phyloP scores from a whole-genome alignment of 106 monocot species.

The Dioscorea dumetorum region DNA sequence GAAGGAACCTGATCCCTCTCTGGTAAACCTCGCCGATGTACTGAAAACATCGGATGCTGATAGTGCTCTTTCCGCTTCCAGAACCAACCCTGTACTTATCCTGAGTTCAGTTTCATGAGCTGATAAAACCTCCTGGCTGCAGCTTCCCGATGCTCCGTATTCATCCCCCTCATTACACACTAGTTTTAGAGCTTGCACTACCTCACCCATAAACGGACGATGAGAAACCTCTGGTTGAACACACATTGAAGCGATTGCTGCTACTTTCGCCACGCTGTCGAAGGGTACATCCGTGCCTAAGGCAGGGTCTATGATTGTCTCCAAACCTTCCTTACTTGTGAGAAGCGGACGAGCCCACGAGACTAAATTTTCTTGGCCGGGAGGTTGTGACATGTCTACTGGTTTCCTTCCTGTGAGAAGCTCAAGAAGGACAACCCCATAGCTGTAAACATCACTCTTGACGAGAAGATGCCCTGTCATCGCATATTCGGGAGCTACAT shows the following conservation, averaged over 20 bases:
- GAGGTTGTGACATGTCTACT: slow-evolving; percentile 66
- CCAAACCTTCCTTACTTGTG: slow-evolving; percentile 44
- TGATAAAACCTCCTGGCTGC: slow-evolving; percentile 33
- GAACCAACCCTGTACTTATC: slow-evolving; percentile 12
- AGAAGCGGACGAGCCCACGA: slow-evolving; percentile 85
- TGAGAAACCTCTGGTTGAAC: slow-evolving; percentile 91
- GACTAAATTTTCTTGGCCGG: slow-evolving; percentile 85
- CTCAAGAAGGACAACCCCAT: slow-evolving; percentile 92
- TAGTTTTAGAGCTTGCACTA: slow-evolving; percentile 85
- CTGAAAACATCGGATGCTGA: slow-evolving; percentile 55
- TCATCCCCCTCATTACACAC: slow-evolving; percentile 58
- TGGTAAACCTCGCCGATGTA: slow-evolving; percentile 21
- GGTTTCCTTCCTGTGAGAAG: slow-evolving; percentile 84
- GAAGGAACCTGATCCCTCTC: slow-evolving; percentile 44
- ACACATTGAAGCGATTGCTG: slow-evolving; percentile 96
- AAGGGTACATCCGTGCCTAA: slow-evolving; percentile 31
- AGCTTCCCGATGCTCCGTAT: slow-evolving; percentile 26
- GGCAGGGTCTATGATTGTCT: slow-evolving; percentile 59
- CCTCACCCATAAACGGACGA: slow-evolving; percentile 93
- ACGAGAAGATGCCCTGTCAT: slow-evolving; percentile 97
- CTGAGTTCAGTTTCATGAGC: slow-evolving; percentile 26
- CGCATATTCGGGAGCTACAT: slow-evolving; percentile 93
- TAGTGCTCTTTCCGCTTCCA: slow-evolving; percentile 33
- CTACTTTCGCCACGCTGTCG: slow-evolving; percentile 68
- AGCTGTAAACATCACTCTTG: slow-evolving; percentile 94